Percentiles rank a stretch among this genome's conserved stretches.
Evolutionary conservation across 441 rosid species (phyloP).

Genomic region (Adansonia gregorii): DNA sequence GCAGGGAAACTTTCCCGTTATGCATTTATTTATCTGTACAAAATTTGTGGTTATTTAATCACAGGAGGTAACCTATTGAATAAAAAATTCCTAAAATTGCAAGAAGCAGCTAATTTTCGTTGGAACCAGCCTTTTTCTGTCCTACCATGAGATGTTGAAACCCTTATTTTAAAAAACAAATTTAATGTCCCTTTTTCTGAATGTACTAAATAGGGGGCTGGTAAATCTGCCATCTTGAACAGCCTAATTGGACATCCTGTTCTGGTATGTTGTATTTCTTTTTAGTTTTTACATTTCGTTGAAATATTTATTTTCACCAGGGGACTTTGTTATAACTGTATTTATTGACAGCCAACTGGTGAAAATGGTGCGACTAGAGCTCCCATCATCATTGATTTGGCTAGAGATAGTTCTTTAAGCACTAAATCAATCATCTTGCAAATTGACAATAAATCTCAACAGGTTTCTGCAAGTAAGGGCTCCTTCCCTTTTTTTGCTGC

Average conservation of each 20-base stretch:
- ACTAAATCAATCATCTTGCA: conserved; percentile 73
- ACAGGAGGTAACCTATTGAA: background rate
- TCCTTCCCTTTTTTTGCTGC: conserved; percentile 20
- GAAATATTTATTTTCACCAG: conserved; percentile 10
- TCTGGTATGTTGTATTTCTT: conserved; percentile 57
- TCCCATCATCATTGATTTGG: conserved; percentile 74
- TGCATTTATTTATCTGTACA: background rate
- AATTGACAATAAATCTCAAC: conserved; percentile 84
- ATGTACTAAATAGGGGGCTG: conserved; percentile 70
- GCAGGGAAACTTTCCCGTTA: background rate
- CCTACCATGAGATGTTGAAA: background rate
- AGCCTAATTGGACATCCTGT: conserved; percentile 94
- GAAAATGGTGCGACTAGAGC: conserved; percentile 98
- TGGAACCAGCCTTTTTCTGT: background rate
- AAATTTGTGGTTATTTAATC: background rate
- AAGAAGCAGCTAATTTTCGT: background rate
- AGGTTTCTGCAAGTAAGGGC: conserved; percentile 83
- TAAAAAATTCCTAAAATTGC: background rate
- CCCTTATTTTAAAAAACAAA: background rate
- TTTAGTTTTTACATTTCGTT: conserved; percentile 25
- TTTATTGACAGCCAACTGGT: conserved; percentile 77
- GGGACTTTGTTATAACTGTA: conserved; percentile 1
- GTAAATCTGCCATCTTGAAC: conserved; percentile 88
- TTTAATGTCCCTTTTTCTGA: conserved; percentile 20
- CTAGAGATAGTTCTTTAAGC: conserved; percentile 62